phyloP scores from a whole-genome alignment of 441 rosid species.

The Eutrema salsugineum region DNA sequence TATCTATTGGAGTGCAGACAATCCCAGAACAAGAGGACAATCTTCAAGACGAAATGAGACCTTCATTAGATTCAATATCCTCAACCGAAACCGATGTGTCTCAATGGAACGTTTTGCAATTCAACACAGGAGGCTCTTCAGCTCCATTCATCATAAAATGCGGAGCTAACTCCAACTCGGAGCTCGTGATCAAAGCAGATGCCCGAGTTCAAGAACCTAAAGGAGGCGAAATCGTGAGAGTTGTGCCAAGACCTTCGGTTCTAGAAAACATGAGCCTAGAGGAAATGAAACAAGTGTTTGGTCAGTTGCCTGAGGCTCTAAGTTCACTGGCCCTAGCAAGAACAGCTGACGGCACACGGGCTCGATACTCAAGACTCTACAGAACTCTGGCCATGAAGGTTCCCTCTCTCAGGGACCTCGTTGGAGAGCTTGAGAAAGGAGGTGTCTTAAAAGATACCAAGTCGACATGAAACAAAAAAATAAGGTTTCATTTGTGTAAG shows the following conservation, averaged over 20 bases:
- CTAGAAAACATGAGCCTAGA: constrained; percentile 82
- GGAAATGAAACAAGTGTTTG: constrained; percentile 83
- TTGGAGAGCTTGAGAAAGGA: constrained; percentile 93
- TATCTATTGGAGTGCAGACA: constrained; percentile 44
- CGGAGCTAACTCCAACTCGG: constrained; percentile 93
- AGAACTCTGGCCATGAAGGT: constrained; percentile 98
- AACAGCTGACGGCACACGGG: constrained; percentile 93
- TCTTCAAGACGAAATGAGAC: constrained; percentile 39
- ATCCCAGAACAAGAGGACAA: constrained; percentile 79
- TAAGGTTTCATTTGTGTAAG: constrained; percentile 4
- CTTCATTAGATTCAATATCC: constrained; percentile 48
- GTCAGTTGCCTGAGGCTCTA: constrained; percentile 88
- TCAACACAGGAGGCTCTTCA: constrained; percentile 83
- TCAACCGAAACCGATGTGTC: constrained; percentile 80
- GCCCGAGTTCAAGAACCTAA: constrained; percentile 87
- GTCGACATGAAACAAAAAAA: constrained; percentile 37
- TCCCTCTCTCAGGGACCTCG: constrained; percentile 87
- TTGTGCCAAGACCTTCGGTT: constrained; percentile 87
- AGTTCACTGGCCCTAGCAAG: constrained; percentile 90
- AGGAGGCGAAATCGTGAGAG: constrained; percentile 91
- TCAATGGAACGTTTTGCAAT: constrained; percentile 97
- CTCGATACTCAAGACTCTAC: constrained; percentile 93
- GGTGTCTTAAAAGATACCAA: constrained; percentile 83
- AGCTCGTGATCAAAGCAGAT: constrained; percentile 95
- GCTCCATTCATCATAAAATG: constrained; percentile 92